Evolutionary conservation across 2,329 filamentous ascomycete genomes (phyloP), one percentile per base, ranked within the genome.

Genomic region (Alternaria infectoria): DNA sequence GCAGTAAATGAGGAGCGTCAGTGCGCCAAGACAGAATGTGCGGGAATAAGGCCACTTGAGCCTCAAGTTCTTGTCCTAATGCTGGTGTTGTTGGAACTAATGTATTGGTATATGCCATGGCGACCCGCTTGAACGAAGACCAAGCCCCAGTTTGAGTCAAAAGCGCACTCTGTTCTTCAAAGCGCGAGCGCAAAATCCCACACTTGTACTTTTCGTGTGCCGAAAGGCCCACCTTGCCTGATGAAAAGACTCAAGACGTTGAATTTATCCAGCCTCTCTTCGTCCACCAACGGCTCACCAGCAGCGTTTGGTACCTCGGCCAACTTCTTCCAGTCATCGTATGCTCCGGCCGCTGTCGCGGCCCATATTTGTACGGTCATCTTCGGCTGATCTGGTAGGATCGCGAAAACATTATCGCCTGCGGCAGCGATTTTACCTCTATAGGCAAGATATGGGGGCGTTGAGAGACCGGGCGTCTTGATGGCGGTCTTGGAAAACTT

Each of bases 221-320:
- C 74, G 63, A 77, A 79, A 9, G 76, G 70, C 1, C 77, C 76
- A 6, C 76, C 76, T 45, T 78, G 77, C 36, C 77, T 69, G 1
- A 77, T 70, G 61, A 79, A 79, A n/a, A 79, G 32, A 57, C 77
- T 79, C 59, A 79, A 57, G 1, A 77, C 67, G 6, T 57, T 62
- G 55, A 66, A 73, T 57, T 65, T 66, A 26, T 54, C 65, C 54
- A 78, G 45, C 54, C 75, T 61, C 50, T 75, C 70, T 62, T 77
- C 75, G 46, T 79, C 77, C 1, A 79, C 74, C 50, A 71, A 49
- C 23, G 76, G 75, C 62, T 78, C 77, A 4, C 75, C 69, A 1
- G 73, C 73, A 67, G 71, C 73, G 46, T 78, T 77, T 2, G 62
- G 32, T 54, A 79, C 76, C 9, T 75, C 72, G 7, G 66, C 68